Evolutionary conservation across 129 eudicot species (phyloP).

Genomic region (Silybum marianum): DNA sequence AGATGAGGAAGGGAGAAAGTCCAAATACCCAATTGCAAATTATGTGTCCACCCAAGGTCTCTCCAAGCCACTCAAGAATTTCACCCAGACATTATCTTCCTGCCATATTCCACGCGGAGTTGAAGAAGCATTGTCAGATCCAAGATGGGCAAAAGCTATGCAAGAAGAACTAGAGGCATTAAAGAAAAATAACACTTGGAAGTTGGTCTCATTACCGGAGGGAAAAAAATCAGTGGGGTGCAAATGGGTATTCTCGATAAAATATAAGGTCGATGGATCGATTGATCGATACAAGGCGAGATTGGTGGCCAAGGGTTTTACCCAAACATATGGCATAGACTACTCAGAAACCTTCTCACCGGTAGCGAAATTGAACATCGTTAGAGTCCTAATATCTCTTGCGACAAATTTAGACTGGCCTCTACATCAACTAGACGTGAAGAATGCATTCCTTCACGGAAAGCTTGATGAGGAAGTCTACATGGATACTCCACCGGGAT

Average conservation of each 20-base stretch:
- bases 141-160: conserved; percentile 16
- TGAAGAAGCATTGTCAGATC: conserved; percentile 4
- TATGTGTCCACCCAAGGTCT: neutral
- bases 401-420: too few species aligned
- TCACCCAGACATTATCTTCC: neutral
- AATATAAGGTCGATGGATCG: neutral
- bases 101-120: neutral
- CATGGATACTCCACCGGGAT: too few species aligned
- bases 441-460: too few species aligned
- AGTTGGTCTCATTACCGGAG: neutral
- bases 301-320: too few species aligned
- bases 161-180: conserved; percentile 14
- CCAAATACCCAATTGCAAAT: too few species aligned
- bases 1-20: too few species aligned
- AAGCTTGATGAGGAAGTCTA: too few species aligned
- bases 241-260: neutral
- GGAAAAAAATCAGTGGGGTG: conserved; percentile 12
- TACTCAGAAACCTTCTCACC: too few species aligned
- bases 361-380: too few species aligned
- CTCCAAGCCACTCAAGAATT: neutral
- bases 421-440: too few species aligned
- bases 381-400: too few species aligned
- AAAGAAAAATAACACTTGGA: conserved; percentile 10
- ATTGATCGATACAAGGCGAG: neutral
- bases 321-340: too few species aligned